phyloP scores from a whole-genome alignment of 768 basidiomycete species.

The Cyclocybe cylindracea region DNA sequence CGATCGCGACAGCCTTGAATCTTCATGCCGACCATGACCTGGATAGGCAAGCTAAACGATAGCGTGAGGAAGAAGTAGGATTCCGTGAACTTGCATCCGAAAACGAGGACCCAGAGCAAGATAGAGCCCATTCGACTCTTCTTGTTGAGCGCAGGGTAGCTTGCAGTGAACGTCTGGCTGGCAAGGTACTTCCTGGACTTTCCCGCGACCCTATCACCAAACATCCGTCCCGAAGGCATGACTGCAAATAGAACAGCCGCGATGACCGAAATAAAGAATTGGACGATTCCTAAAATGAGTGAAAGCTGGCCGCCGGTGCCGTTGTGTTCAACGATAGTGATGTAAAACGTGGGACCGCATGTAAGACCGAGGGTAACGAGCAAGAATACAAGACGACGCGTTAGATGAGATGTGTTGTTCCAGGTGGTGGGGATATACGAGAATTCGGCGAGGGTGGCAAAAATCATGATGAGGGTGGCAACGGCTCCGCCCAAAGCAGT shows the following conservation, averaged over 20 bases:
- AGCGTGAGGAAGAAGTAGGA: no score
- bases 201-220: constrained; percentile 95
- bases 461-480: constrained; percentile 95
- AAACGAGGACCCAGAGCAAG: constrained; percentile 84
- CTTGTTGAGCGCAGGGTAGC: constrained; percentile 73
- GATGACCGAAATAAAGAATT: constrained; percentile 90
- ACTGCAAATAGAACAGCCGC: constrained; percentile 87
- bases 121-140: constrained; percentile 77
- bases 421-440: constrained; percentile 98
- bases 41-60: no score
- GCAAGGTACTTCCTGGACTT: constrained; percentile 97
- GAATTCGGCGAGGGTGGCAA: constrained; percentile 92
- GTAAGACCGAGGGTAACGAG: constrained; percentile 89
- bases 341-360: constrained; percentile 91
- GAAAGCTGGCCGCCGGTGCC: constrained; percentile 70
- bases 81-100: constrained; percentile 77
- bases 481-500: constrained; percentile 94
- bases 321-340: constrained; percentile 79
- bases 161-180: constrained; percentile 97
- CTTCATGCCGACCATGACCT: constrained; percentile 70
- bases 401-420: constrained; percentile 97
- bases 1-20: constrained; percentile 88
- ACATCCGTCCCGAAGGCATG: constrained; percentile 97
- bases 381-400: constrained; percentile 88
- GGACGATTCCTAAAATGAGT: constrained; percentile 92